Evolutionary conservation across 495 filamentous ascomycete species (phyloP), one percentile per base, ranked within the genome.

Genomic region (Aspergillus kassunensis): DNA sequence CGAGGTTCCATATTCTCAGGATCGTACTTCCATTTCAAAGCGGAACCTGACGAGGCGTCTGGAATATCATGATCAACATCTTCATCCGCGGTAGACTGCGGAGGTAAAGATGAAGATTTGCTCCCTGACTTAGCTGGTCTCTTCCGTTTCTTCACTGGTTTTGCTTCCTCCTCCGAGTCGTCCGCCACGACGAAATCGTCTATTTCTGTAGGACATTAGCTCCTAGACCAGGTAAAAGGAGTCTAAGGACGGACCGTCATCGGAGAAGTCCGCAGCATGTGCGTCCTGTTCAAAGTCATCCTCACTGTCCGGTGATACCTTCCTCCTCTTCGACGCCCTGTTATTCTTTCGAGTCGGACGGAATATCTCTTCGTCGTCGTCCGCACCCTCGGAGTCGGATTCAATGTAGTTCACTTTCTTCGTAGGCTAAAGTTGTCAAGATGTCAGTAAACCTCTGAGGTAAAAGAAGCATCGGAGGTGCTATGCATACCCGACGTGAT

Each of bases 21-120:
- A 58, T 97, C 88, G 60, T 87, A 95, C 18, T 79, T 81, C 92
- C 91, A 95, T 57, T 96, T 82, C 55, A 85, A 74, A 7, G 92
- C 86, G 8, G 89, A 92, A 0, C 92, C 91, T 20, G 79, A 68
- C 5, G 83, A 41, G 73, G 82, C 57, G 79, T 82, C 58, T 15
- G 67, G 72, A 18, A 76, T 52, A 9, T 75, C 71, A 7, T 70
- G 9, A 42, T 83, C 78, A 4, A 79, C 56, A 35, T 85, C 80
- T 20, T 78, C 73, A 18, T 76, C 74, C 20, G 69, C 54, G 1
- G 72, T 63, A 11, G 75, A 68, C 5, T 78, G 68, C 13, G 69
- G 69, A 34, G 73, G 66, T n/a, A 71, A 55, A 10, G 79, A 76
- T 0, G 84, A 72, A 31, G 78, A 76, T 57, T 87, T 87, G 46